Evolutionary conservation across 208 protist species (phyloP).

Genomic region (Trypanosoma theileri): DNA sequence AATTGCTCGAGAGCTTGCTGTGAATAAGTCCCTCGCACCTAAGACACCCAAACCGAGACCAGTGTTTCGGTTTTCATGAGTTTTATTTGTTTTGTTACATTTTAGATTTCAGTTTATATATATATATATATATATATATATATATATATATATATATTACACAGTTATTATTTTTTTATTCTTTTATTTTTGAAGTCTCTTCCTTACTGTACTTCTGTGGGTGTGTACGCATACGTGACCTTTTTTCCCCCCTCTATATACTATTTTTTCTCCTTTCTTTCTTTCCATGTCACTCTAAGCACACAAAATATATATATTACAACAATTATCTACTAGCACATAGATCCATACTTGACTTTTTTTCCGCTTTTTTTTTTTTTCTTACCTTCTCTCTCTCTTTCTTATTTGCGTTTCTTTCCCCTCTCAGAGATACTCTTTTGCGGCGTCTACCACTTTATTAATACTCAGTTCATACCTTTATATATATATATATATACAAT

Average conservation of each 20-base stretch:
- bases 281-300: background rate
- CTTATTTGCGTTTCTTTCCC: no score
- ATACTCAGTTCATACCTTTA: no score
- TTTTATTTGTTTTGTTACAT: constrained; percentile 5
- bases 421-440: no score
- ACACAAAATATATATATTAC: background rate
- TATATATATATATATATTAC: background rate
- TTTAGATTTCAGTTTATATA: background rate
- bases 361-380: background rate
- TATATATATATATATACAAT: no score
- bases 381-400: background rate
- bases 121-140: constrained; percentile 4
- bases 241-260: constrained; percentile 1
- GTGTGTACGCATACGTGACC: background rate
- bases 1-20: constrained; percentile 23
- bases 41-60: constrained; percentile 3
- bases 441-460: no score
- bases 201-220: background rate
- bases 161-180: constrained; percentile 19
- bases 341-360: background rate
- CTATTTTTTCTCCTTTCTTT: constrained; percentile 21
- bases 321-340: background rate
- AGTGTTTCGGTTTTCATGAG: constrained; percentile 12
- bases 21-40: constrained; percentile 13
- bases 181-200: constrained; percentile 21